Base-by-base conservation (phyloP, 352 stramenopile species). In the Phytopythium cucurbitacearum region DNA sequence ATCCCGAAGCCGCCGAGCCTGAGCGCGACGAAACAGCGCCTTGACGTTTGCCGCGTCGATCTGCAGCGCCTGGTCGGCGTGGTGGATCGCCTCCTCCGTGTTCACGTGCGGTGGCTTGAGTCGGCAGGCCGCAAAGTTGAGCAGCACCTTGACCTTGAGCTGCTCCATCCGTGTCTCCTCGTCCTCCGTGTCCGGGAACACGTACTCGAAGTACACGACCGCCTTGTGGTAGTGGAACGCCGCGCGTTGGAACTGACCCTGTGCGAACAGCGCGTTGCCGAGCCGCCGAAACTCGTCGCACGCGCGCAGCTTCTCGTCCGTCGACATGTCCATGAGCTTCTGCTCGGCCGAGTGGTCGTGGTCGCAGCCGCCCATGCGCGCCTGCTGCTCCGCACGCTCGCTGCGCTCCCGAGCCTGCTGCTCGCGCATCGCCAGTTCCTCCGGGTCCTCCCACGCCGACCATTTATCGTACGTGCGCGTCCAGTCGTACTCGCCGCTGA, bases 321-420 rank as follows among this genome's bases (percentile, higher is more conserved):
- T 89, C 8, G 65, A 76, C 84, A 92, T 92, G 54, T 94, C 84
- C 84, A 94, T 94, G 46, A 94, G 66, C 57, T 80, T 85, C 74
- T 92, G 81, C 66, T 94, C 84, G 28, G 84, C 81, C 48, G 84
- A 94, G 66, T 94, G 84, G 64, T 94, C 84, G 60, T 94, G 84
- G 56, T 91, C 85, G 68, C 84, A 94, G 35, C 75, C 68, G 48
- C 48, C 48, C 41, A 73, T 72, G 32, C 85, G 71, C 28, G 63
- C 57, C 48, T 53, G 48, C 48, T 75, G 72, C 0, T 61, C 40
- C 0, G 76, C 74, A 0, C 78, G 75, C 46, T 84, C 76, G 21
- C 73, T 78, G 56, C 83, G 87, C 11, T 84, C 78, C 16, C 80
- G 62, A 38, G 78, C 74, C 33, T 76, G 69, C 51, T 85, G 69